These are phyloP conservation scores for Catharanthus roseus DNA, from an alignment of 257 asterid species.

Conservation along the genomic window DNA sequence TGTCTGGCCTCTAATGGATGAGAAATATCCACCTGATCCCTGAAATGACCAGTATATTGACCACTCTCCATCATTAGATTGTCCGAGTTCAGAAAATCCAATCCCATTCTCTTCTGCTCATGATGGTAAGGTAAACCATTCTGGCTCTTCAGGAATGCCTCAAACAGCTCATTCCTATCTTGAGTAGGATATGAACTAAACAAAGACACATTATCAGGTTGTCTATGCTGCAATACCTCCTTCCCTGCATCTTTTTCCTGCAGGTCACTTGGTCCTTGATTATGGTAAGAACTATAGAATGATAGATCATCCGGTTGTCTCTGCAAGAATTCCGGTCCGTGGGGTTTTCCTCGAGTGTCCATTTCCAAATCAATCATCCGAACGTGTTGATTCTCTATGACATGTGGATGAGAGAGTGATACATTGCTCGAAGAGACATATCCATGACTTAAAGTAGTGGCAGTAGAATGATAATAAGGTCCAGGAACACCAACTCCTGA, in stretches of 20 bases:
- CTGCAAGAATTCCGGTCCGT: constrained; percentile 40
- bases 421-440: constrained; percentile 51
- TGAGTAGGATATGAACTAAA: constrained; percentile 46
- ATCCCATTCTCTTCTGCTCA: constrained; percentile 46
- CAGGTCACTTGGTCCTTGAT: constrained; percentile 48
- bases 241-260: constrained; percentile 42
- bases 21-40: constrained; percentile 49
- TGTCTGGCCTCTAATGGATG: constrained; percentile 49
- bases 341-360: constrained; percentile 32
- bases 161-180: constrained; percentile 55
- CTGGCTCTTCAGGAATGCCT: constrained; percentile 53
- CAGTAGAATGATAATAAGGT: constrained; percentile 44
- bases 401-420: constrained; percentile 54
- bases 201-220: constrained; percentile 40
- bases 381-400: constrained; percentile 44
- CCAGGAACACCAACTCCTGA: constrained; percentile 51
- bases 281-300: constrained; percentile 46
- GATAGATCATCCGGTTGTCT: constrained; percentile 43
- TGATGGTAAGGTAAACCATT: constrained; percentile 44
- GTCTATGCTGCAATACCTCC: constrained; percentile 44
- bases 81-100: constrained; percentile 46
- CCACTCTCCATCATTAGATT: constrained; percentile 45
- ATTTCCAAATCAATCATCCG: constrained; percentile 40
- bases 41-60: constrained; percentile 49
- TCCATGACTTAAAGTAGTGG: constrained; percentile 38